Base-by-base conservation (phyloP, 2,329 filamentous ascomycete genomes). In the Ophiostoma sp. region DNA sequence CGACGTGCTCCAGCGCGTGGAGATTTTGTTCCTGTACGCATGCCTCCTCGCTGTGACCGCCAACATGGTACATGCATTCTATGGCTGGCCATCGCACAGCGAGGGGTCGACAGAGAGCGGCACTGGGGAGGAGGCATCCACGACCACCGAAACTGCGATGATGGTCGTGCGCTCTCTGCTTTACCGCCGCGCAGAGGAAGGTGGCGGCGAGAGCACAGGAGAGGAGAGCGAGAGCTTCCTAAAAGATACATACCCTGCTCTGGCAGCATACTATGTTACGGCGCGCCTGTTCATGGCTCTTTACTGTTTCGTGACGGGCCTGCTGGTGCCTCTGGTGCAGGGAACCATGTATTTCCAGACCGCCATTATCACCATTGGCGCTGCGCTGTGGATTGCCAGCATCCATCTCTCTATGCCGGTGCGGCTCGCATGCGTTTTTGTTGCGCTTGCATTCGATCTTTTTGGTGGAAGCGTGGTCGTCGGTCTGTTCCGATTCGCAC, bases 41-140 rank as follows among this genome's bases (percentile, higher is more conserved):
- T 88, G 85, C 75, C 78, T 89, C 5, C 78, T 89, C 40, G 87
- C 79, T 3, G 85, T 86, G 69, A 89, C 87, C 4, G 86, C 84
- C 14, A 88, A 88, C 73, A 87, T 87, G 79, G 81, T 82, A 9
- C 80, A 84, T 62, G 81, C 83, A 4, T 87, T 86, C 72, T 77
- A 79, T 47, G 77, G 81, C 5, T 75, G 74, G 55, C 65, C 65
- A 6, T 66, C 65, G 27, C 55, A 40, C 4, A 12, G 27, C 36
- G 18, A 27, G 12, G 64, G 36, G n/a, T 58, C 52, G 5, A 40
- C 41, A 41, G 41, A 5, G 45, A n/a, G 5, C 2, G 49, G 42
- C 1, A 60, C 42, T 1, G 66, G 52, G 18, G 69, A 55, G 12
- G 12, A 42, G 27, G 45, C 45, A 9, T 62, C 55, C 41, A 41